Evolutionary conservation across 148 eudicot genomes (phyloP).

Genomic region (Drosera capensis): DNA sequence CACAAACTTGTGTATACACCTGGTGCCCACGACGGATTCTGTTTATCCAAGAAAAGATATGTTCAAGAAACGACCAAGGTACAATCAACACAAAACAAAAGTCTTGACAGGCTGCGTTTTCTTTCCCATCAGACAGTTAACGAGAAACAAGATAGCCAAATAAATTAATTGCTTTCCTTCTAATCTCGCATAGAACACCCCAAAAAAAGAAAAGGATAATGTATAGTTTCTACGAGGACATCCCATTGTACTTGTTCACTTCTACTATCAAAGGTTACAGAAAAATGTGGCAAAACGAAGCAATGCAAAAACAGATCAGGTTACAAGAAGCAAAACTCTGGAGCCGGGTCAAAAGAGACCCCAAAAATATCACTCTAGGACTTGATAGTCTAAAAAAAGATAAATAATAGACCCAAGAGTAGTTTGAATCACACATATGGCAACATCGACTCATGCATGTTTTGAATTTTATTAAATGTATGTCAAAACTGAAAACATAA

Average conservation of each 20-base stretch:
- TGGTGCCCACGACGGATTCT: slow-evolving; percentile 89
- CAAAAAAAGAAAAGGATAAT: too few species aligned
- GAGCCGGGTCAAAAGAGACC: neutral
- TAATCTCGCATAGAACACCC: too few species aligned
- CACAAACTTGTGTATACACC: slow-evolving; percentile 84
- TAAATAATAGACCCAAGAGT: neutral
- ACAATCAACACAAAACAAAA: neutral
- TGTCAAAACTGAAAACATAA: neutral
- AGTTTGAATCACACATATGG: too few species aligned
- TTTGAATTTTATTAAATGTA: neutral
- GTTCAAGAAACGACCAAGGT: neutral
- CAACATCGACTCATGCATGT: neutral
- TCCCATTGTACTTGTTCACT: neutral
- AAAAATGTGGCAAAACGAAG: neutral
- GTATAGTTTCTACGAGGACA: neutral
- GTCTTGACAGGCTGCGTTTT: too few species aligned
- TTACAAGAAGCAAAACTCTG: neutral
- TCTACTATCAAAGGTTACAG: neutral
- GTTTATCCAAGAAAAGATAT: slow-evolving; percentile 7
- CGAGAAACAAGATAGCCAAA: too few species aligned
- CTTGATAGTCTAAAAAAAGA: neutral
- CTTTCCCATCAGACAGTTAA: too few species aligned
- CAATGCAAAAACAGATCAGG: neutral
- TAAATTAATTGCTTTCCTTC: too few species aligned
- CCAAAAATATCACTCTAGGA: neutral